Percentiles rank a stretch among this genome's conserved stretches.
These are phyloP conservation scores for Orbilia blumenaviensis DNA, from an alignment of 2,329 filamentous ascomycete genomes.

Conservation along the genomic window DNA sequence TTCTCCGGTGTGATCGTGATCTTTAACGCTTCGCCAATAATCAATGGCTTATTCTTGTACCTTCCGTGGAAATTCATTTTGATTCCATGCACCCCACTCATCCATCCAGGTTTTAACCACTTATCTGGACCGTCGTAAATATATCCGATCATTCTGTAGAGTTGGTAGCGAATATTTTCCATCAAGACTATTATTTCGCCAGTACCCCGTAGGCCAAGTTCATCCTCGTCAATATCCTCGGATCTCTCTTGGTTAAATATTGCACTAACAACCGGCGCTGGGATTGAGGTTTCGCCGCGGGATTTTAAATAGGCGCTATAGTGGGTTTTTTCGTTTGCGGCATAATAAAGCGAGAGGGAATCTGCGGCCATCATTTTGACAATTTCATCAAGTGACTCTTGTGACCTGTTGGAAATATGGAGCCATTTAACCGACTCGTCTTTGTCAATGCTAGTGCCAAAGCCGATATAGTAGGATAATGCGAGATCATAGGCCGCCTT, in stretches of 20 bases:
- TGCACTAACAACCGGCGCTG: too few species aligned
- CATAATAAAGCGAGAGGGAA: neutral
- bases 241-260: too few species aligned
- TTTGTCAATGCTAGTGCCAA: neutral
- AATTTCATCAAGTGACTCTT: neutral
- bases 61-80: neutral
- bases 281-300: too few species aligned
- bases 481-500: constrained; percentile 14
- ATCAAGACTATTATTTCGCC: too few species aligned
- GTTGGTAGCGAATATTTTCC: too few species aligned
- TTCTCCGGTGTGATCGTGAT: neutral
- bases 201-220: too few species aligned
- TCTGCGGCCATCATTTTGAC: constrained; percentile 3
- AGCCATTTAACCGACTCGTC: neutral
- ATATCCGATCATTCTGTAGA: too few species aligned
- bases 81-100: too few species aligned
- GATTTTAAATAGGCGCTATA: neutral
- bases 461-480: constrained; percentile 17
- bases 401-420: neutral
- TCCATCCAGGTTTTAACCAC: too few species aligned
- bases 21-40: neutral
- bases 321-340: neutral
- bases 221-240: too few species aligned
- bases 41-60: neutral
- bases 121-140: too few species aligned